phyloP scores from a whole-genome alignment of 139 green algal species.

The Chlorella sp. region DNA sequence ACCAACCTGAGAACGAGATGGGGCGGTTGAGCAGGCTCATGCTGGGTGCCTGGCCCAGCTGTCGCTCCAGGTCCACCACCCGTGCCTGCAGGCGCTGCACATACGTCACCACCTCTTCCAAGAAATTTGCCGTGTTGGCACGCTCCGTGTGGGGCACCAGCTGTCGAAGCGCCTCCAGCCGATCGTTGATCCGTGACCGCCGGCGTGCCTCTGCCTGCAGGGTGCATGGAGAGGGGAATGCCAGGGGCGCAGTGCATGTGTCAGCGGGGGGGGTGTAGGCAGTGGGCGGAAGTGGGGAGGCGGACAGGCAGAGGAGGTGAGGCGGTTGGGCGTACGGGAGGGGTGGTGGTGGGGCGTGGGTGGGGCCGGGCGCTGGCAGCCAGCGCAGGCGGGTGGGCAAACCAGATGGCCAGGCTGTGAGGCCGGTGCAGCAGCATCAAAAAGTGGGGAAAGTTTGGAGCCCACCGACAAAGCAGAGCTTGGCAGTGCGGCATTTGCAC shows the following conservation, averaged over 20 bases:
- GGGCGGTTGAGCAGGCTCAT: not conserved
- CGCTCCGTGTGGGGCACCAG: conserved; percentile 85
- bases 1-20: conserved; percentile 14
- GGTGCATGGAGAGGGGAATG: no score
- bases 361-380: no score
- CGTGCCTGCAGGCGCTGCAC: conserved; percentile 58
- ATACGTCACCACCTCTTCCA: conserved; percentile 86
- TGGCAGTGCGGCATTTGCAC: no score
- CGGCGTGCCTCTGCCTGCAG: conserved; percentile 45
- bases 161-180: conserved; percentile 39
- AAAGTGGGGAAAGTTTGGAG: not conserved
- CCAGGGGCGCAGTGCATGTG: no score
- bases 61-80: conserved; percentile 32
- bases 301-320: no score
- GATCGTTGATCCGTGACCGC: conserved; percentile 42
- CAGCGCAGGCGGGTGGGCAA: no score
- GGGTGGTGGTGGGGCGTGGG: no score
- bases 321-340: no score
- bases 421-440: not conserved
- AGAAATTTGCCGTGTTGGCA: conserved; percentile 84
- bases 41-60: conserved; percentile 19
- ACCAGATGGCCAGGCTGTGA: no score
- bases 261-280: no score
- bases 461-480: not conserved
- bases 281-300: no score